Base-by-base conservation (phyloP, 768 basidiomycete species). In the button mushroom (Agaricus bisporus) region DNA sequence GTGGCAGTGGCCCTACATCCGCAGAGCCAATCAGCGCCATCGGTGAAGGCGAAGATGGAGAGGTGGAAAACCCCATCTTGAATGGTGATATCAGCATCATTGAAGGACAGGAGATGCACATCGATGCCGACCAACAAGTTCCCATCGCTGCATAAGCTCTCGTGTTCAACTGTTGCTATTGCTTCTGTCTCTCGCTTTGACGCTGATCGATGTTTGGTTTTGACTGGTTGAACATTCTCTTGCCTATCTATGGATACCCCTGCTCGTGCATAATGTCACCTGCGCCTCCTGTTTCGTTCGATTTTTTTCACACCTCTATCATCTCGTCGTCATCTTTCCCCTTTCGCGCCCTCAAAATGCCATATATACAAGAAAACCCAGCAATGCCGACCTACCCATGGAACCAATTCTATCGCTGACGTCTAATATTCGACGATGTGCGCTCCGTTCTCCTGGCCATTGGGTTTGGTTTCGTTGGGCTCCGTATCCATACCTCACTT, bases 31-130 rank as follows among this genome's bases (percentile, higher is more conserved):
- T 69, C 22, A 71, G 69, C 48, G 71, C 68, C 7, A 58, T 70
- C 38, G 74, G 67, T 29, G 68, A 70, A 35, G 70, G 68, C 22
- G 72, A 66, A 25, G 72, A 67, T 43, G 66, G 59, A 37, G 71
- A 64, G 10, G 46, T 44, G 69, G 64, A 48, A 65, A 66, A 44
- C 61, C 61, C 26, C 61, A 61, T 43, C 54, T 63, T 54, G 57
- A 66, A 64, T 18, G 64, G 61, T 41, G 60, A 65, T 36, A 70
- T 64, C 50, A 56, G 49, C 43, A 58, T 58, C 22, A 42, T 53
- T 17, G 66, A 66, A 46, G 70, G 63, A 38, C 66, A 69, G 58
- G 70, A 71, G 59, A 78, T 78, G 77, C 73, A 70, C 58, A 61
- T 78, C 49, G 73, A 80, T 58, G 69, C 64, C 17, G 66, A 65